Percentiles rank a stretch among this genome's conserved stretches.
These are phyloP conservation scores for Meyerozyma carpophila DNA, from an alignment of 1,139 yeast species.

Conservation along the genomic window DNA sequence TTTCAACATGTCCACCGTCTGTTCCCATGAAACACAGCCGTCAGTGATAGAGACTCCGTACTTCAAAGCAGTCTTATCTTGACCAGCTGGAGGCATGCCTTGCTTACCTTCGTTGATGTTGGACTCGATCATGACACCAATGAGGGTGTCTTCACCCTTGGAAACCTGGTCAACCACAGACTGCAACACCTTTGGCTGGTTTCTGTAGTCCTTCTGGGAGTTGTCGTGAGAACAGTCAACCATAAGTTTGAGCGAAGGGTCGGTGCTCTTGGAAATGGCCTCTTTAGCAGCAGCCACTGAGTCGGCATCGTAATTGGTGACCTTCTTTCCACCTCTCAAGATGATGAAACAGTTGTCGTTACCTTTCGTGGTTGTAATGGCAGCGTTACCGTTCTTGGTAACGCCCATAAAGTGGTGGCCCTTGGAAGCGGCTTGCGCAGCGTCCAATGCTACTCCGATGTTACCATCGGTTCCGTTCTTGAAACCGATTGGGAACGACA, in stretches of 20 bases:
- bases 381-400: slow-evolving; percentile 93
- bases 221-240: slow-evolving; percentile 98
- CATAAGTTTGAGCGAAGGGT: slow-evolving; percentile 55
- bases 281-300: slow-evolving; percentile 74
- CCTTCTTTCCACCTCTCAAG: slow-evolving; percentile 91
- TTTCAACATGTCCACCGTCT: slow-evolving; percentile 74
- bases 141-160: slow-evolving; percentile 69
- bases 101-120: slow-evolving; percentile 92
- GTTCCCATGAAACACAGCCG: slow-evolving; percentile 92
- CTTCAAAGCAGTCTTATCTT: slow-evolving; percentile 62
- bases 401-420: slow-evolving; percentile 97
- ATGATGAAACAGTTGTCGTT: slow-evolving; percentile 85
- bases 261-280: slow-evolving; percentile 35
- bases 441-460: slow-evolving; percentile 88
- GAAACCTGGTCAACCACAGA: slow-evolving; percentile 79
- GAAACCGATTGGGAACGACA: slow-evolving; percentile 97
- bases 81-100: slow-evolving; percentile 57
- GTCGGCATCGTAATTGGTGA: slow-evolving; percentile 84
- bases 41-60: slow-evolving; percentile 97
- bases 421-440: slow-evolving; percentile 85
- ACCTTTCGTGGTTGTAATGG: slow-evolving; percentile 93
- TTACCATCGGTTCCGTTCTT: slow-evolving; percentile 98
- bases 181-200: slow-evolving; percentile 84
- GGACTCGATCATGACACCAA: slow-evolving; percentile 96
- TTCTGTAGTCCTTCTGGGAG: slow-evolving; percentile 87